phyloP scores from a whole-genome alignment of 2,329 filamentous ascomycete genomes.

The Colletotrichum musae region DNA sequence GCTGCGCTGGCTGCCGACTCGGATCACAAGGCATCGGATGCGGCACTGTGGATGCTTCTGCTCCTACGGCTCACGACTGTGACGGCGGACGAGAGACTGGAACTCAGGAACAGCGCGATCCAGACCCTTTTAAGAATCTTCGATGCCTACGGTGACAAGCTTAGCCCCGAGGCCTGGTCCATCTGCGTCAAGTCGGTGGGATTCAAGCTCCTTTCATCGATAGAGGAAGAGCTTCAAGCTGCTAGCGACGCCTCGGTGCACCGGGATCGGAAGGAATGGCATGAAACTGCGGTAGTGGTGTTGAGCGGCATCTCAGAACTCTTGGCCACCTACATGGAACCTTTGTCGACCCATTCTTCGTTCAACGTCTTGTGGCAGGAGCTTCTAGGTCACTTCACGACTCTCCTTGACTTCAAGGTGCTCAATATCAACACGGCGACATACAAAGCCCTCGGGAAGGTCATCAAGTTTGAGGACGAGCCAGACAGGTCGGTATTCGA shows the following conservation, averaged over 20 bases:
- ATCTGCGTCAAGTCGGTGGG: constrained; percentile 86
- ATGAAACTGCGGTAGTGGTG: constrained; percentile 82
- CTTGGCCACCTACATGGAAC: constrained; percentile 81
- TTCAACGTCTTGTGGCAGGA: constrained; percentile 84
- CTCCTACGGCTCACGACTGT: constrained; percentile 80
- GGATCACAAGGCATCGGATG: constrained; percentile 73
- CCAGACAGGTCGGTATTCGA: constrained; percentile 66
- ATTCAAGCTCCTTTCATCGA: constrained; percentile 81
- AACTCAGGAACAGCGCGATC: constrained; percentile 88
- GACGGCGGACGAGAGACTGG: constrained; percentile 78
- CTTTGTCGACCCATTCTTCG: constrained; percentile 74
- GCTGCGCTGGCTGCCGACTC: constrained; percentile 71
- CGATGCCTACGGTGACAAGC: constrained; percentile 87
- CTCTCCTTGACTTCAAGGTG: constrained; percentile 72
- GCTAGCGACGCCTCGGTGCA: constrained; percentile 49
- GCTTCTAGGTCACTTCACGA: constrained; percentile 78
- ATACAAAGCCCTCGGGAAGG: constrained; percentile 76
- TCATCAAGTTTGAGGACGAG: constrained; percentile 67
- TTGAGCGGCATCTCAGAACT: constrained; percentile 81
- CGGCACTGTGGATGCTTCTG: constrained; percentile 84
- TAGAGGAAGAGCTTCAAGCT: constrained; percentile 69
- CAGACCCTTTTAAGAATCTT: constrained; percentile 94
- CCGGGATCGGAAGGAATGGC: constrained; percentile 71
- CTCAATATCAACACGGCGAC: constrained; percentile 81
- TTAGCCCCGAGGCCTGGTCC: constrained; percentile 85